Percentiles rank a stretch among this genome's conserved stretches.
Conservation (phyloP, 306 rosid genomes). For the Cyamopsis tetragonoloba region DNA sequence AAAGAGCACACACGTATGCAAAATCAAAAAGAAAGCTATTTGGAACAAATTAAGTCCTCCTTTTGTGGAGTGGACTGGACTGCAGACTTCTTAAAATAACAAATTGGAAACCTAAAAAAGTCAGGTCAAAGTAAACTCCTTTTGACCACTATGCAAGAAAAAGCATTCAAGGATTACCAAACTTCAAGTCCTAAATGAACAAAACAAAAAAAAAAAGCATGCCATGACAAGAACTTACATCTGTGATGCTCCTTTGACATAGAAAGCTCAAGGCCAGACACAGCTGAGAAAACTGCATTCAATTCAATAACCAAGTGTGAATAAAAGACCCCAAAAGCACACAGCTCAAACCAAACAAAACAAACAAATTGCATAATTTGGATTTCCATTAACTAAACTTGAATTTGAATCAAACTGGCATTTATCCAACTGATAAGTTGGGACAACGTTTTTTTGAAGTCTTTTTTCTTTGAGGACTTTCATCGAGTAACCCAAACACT, state of each 20-base stretch:
- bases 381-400: no score
- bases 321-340: neutral
- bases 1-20: neutral
- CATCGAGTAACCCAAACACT: no score
- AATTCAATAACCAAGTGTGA: conserved; percentile 19
- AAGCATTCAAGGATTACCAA: neutral
- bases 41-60: neutral
- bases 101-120: neutral
- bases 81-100: neutral
- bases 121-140: neutral
- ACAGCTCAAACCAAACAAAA: neutral
- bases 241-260: conserved; percentile 71
- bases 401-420: no score
- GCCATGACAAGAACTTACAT: conserved; percentile 47
- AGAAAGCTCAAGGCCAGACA: conserved; percentile 93
- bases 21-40: neutral
- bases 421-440: no score
- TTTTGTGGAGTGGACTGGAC: neutral
- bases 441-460: no score
- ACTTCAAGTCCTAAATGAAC: conserved; percentile 8
- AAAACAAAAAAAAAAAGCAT: no score
- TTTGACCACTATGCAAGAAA: conserved; percentile 7
- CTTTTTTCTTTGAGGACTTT: no score
- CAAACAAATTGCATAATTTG: no score
- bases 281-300: conserved; percentile 86